These are phyloP conservation scores for Wickerhamiella lipophila DNA, from an alignment of 805 yeast genomes.

Conservation along the genomic window DNA sequence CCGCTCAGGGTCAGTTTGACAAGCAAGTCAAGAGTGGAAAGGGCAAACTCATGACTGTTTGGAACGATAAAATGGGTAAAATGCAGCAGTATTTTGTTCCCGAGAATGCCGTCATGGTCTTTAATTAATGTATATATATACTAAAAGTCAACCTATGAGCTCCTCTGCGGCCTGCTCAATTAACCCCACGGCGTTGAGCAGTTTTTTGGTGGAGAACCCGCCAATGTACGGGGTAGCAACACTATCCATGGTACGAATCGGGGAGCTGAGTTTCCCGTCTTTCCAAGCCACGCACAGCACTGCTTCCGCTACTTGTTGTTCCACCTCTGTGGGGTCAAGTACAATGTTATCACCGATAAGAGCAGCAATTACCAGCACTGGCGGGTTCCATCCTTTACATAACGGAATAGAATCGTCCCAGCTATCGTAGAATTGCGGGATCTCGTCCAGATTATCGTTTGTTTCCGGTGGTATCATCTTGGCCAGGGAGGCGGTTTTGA, in stretches of 20 bases:
- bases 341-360: slow-evolving; percentile 56
- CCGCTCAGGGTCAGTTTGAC: slow-evolving; percentile 29
- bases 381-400: slow-evolving; percentile 44
- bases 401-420: slow-evolving; percentile 50
- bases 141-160: no score
- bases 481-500: slow-evolving; percentile 67
- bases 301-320: slow-evolving; percentile 76
- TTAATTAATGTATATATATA: slow-evolving; percentile 16
- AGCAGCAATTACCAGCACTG: slow-evolving; percentile 65
- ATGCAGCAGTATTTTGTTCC: slow-evolving; percentile 37
- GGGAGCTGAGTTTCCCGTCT: slow-evolving; percentile 54
- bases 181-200: slow-evolving; percentile 44
- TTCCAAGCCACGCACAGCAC: slow-evolving; percentile 68
- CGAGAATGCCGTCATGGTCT: slow-evolving; percentile 20
- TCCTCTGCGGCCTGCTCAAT: slow-evolving; percentile 31
- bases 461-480: slow-evolving; percentile 44
- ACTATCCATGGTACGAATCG: slow-evolving; percentile 56
- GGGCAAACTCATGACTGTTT: slow-evolving; percentile 41
- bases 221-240: slow-evolving; percentile 44
- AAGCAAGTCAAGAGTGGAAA: slow-evolving; percentile 36
- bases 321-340: slow-evolving; percentile 80
- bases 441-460: slow-evolving; percentile 56
- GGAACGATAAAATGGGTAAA: slow-evolving; percentile 44
- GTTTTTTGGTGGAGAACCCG: slow-evolving; percentile 20
- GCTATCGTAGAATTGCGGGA: slow-evolving; percentile 84